Evolutionary conservation across 2,329 filamentous ascomycete genomes (phyloP), one percentile per base, ranked within the genome.

Genomic region (Penicillium sp.): DNA sequence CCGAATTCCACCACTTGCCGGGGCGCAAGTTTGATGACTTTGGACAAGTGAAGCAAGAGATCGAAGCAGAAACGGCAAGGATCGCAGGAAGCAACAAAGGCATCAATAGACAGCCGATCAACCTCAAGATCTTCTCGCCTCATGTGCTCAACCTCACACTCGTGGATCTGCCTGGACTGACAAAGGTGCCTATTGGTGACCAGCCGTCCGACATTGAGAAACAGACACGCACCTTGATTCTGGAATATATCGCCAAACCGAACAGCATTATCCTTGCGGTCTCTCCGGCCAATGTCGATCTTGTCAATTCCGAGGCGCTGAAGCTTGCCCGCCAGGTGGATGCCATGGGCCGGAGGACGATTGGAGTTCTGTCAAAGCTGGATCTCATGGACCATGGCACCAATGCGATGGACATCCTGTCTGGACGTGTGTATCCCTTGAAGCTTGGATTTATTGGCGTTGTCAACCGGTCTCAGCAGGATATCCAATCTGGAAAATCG

Each of bases 381-480:
- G 94, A 99, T 72, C 79, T 99, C 55, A 99, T 99, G 94, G 94
- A 99, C 69, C 93, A 99, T 69, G 94, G 94, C 60, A 99, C 94
- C 54, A 97, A 99, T 69, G 94, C 94, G 16, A 82, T 99, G 65
- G 94, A 99, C 69, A 99, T 99, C 64, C 82, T 99, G n/a, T 95
- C 93, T 7, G 94, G 94, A 4, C 87, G 94, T 27, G 94, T 99
- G 3, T 99, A 99, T 73, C 94, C 94, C 9, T 75, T 99, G 65
- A 99, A 97, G 76, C 84, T 99, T 60, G 94, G 94, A 29, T 99
- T 97, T 72, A 97, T 99, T 65, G 94, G 94, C 58, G 92, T 97
- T 16, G 93, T 99, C 67, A 99, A 99, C 76, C 86, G 94, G 60
- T 97, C 94, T 34, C 94, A 99, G 75, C 93, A 97, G 74, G 94